Conservation (phyloP, 2,329 filamentous ascomycete genomes). For the Fusarium sp. region DNA sequence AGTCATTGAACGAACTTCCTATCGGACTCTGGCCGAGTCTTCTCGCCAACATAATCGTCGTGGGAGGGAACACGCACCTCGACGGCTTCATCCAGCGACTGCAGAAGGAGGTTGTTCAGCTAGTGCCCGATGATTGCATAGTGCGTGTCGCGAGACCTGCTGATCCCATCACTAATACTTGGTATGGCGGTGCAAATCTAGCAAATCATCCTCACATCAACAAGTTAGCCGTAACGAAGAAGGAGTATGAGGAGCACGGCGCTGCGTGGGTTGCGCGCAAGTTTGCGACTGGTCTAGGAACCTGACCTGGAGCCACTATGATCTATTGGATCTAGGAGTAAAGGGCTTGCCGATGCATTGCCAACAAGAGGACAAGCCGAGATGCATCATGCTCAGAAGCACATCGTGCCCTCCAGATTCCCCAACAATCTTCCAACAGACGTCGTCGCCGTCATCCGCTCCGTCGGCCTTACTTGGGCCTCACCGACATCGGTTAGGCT, state of each 20-base stretch:
- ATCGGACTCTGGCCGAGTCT: conserved; percentile 86
- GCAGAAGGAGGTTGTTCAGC: conserved; percentile 77
- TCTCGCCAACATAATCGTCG: conserved; percentile 87
- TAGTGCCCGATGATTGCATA: conserved; percentile 80
- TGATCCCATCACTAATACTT: conserved; percentile 84
- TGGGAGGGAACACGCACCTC: conserved; percentile 86
- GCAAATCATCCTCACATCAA: conserved; percentile 77
- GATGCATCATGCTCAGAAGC: not conserved
- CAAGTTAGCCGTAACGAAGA: conserved; percentile 80
- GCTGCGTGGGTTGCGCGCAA: conserved; percentile 78
- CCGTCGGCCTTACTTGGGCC: not conserved
- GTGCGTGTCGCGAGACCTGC: conserved; percentile 78
- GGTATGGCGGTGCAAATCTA: conserved; percentile 85
- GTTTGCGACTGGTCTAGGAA: conserved; percentile 61
- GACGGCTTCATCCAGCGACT: conserved; percentile 85
- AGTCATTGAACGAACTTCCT: conserved; percentile 80
- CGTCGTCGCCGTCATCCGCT: not conserved
- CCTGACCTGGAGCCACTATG: conserved; percentile 18
- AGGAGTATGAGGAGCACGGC: conserved; percentile 92
- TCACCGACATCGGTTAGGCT: not conserved
- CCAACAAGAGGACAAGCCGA: not conserved
- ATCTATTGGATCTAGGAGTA: not conserved
- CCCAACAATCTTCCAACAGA: not conserved
- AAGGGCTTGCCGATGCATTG: not conserved
- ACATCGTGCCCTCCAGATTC: not conserved